phyloP scores from a whole-genome alignment of 495 filamentous ascomycete genomes.

The Elasticomyces elasticus region DNA sequence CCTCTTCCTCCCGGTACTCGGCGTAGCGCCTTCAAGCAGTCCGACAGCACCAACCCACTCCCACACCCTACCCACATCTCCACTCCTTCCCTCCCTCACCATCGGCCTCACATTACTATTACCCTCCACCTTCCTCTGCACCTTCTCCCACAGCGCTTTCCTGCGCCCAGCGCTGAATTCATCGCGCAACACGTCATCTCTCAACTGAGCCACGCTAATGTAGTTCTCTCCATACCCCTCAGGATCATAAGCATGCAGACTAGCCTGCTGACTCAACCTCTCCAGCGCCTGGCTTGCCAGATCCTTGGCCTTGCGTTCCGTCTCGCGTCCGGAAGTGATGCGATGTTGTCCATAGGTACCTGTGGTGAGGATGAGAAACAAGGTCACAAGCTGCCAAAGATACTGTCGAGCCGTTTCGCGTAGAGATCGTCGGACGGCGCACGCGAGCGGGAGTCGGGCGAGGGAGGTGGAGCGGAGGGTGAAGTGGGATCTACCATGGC shows the following conservation, averaged over 20 bases:
- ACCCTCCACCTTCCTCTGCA: slow-evolving; percentile 73
- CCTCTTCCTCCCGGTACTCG: slow-evolving; percentile 1
- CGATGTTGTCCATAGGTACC: slow-evolving; percentile 48
- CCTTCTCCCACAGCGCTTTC: slow-evolving; percentile 69
- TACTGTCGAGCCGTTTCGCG: slow-evolving; percentile 86
- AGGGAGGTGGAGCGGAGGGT: slow-evolving; percentile 67
- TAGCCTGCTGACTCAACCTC: slow-evolving; percentile 69
- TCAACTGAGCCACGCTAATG: slow-evolving; percentile 75
- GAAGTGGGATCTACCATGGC: slow-evolving; percentile 54
- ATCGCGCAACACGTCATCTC: slow-evolving; percentile 80
- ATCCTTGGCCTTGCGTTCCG: slow-evolving; percentile 60
- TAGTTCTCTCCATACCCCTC: slow-evolving; percentile 56
- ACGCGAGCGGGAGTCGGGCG: slow-evolving; percentile 77
- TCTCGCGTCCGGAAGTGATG: slow-evolving; percentile 47
- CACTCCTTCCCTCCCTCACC: slow-evolving; percentile 69
- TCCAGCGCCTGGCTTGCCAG: slow-evolving; percentile 75
- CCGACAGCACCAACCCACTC: slow-evolving; percentile 78
- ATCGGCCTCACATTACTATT: slow-evolving; percentile 86
- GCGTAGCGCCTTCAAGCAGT: slow-evolving; percentile 12
- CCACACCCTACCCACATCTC: slow-evolving; percentile 84
- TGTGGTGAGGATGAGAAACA: slow-evolving; percentile 44
- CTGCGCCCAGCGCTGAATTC: slow-evolving; percentile 66
- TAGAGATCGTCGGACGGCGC: slow-evolving; percentile 79
- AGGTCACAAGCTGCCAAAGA: slow-evolving; percentile 80
- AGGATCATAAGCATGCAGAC: slow-evolving; percentile 53